Base-by-base conservation (phyloP, 2,329 filamentous ascomycete genomes). In the Diaporthe citri region DNA sequence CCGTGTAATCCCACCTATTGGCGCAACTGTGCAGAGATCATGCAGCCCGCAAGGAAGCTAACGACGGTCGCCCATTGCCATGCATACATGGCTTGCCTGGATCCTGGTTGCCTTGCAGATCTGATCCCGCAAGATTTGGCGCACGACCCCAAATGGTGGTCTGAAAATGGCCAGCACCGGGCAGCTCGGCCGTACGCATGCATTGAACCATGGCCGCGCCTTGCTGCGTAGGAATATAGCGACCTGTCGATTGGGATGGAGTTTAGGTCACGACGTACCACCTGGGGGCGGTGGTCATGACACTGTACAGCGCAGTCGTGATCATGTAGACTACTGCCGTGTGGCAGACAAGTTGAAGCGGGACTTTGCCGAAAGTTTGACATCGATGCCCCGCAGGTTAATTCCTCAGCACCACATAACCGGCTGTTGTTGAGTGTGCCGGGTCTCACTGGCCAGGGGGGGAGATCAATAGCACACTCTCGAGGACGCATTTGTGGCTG, bases 1-100 rank as follows among this genome's bases (percentile, higher is more conserved):
- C 74, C 72, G 66, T 60, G 81, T 80, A 81, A 80, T 79, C 78
- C 78, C 78, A 78, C 78, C 77, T 77, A 81, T 80, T 81, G 80
- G 79, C 75, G 78, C 79, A 79, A 77, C 76, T 78, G 71, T 78
- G 76, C 76, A 78, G 51, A 71, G 39, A 60, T 55, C 71, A 73
- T 75, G 75, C 76, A 79, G 77, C 72, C 75, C 70, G 75, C 76
- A 78, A 64, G 62, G 71, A 60, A 66, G 56, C 70, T 75, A 62
- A 56, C 62, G 46, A 41, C 62, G 28, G 62, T 59, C 64, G 60
- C 62, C 72, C 64, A 43, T 70, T 31, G 67, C 72, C 72, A 59
- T 75, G 78, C 76, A 76, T 78, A 78, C 77, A 77, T 79, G 71
- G 78, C 77, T 79, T 78, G 75, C 75, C 75, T 62, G 71, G 64